Percentiles rank a stretch among this genome's conserved stretches.
phyloP scores from a whole-genome alignment of 2,329 filamentous ascomycete genomes.

The Colletotrichum zoysiae region DNA sequence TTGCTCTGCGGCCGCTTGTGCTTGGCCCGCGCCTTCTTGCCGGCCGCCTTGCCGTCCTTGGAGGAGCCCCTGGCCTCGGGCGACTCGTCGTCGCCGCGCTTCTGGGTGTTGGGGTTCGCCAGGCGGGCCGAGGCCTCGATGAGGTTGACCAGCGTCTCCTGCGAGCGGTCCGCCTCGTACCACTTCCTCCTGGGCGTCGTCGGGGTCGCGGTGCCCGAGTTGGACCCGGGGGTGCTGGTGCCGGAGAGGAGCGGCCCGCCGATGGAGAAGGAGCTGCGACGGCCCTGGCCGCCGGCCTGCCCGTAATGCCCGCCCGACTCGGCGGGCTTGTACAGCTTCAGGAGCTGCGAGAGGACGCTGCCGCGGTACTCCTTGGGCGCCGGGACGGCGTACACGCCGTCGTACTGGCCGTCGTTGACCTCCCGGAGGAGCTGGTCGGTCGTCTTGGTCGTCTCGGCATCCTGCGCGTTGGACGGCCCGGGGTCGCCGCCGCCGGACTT shows the following conservation, averaged over 20 bases:
- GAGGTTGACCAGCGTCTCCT: conserved; percentile 61
- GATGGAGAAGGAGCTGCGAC: conserved; percentile 47
- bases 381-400: conserved; percentile 57
- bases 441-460: conserved; percentile 13
- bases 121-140: conserved; percentile 60
- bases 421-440: conserved; percentile 45
- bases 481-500: conserved; percentile 17
- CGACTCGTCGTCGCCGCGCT: conserved; percentile 43
- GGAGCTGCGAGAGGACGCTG: conserved; percentile 59
- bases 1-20: conserved; percentile 54
- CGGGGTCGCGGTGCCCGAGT: conserved; percentile 51
- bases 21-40: conserved; percentile 51
- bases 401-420: conserved; percentile 55
- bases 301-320: conserved; percentile 44
- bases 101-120: conserved; percentile 50
- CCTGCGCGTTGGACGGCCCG: conserved; percentile 32
- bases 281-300: conserved; percentile 36
- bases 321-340: conserved; percentile 60
- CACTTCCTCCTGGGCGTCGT: conserved; percentile 60
- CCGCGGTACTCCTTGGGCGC: conserved; percentile 58
- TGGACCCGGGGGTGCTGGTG: conserved; percentile 50
- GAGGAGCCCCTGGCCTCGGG: conserved; percentile 39
- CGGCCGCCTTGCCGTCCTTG: conserved; percentile 39
- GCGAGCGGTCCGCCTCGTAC: conserved; percentile 62
- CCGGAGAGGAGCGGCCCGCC: conserved; percentile 55